Base-by-base conservation (phyloP, 495 filamentous ascomycete species). In the Clohesyomyces aquaticus region DNA sequence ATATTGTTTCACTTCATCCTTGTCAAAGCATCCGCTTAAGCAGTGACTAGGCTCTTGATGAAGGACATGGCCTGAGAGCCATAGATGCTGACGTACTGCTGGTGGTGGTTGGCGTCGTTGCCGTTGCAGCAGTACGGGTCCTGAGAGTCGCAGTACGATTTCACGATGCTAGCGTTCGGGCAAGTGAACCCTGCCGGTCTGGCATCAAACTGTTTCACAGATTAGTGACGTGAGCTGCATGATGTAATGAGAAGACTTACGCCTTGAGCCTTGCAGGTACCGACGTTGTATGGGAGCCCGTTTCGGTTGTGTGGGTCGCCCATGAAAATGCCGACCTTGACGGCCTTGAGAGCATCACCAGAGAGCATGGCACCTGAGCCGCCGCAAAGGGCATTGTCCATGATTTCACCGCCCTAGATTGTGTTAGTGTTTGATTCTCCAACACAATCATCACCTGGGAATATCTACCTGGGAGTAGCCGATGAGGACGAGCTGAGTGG, bases 101-200 rank as follows among this genome's bases (percentile, higher is more conserved):
- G 79, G 71, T 87, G 85, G 4, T 79, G 79, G 56, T 77, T 77
- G 4, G 76, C 77, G 65, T 86, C 74, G 72, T 73, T 85, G 54
- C 85, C 84, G 48, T 80, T 85, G 76, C 83, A 86, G 78, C 84
- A 87, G 72, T 85, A 86, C 10, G 84, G 85, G 71, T 87, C 85
- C 4, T 81, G 61, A 23, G 80, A 69, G 72, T 87, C 84, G 72
- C 85, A 87, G 77, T 87, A 87, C 11, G 77, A 82, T 72, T 85
- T 71, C 55, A 87, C 80, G 71, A 80, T 84, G 64, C 61, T 68
- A 14, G 78, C 83, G 12, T 71, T 73, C 8, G 82, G 78, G 75
- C 85, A 86, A 41, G 53, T 65, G 69, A 81, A 86, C 29, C 83
- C 84, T n/a, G 74, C 70, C 0, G 82, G 79, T 21, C 84, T 82